Percentiles rank a stretch among this genome's conserved stretches.
These are phyloP conservation scores for Chiua sp. DNA, from an alignment of 1,284 basidiomycete species.

Conservation along the genomic window DNA sequence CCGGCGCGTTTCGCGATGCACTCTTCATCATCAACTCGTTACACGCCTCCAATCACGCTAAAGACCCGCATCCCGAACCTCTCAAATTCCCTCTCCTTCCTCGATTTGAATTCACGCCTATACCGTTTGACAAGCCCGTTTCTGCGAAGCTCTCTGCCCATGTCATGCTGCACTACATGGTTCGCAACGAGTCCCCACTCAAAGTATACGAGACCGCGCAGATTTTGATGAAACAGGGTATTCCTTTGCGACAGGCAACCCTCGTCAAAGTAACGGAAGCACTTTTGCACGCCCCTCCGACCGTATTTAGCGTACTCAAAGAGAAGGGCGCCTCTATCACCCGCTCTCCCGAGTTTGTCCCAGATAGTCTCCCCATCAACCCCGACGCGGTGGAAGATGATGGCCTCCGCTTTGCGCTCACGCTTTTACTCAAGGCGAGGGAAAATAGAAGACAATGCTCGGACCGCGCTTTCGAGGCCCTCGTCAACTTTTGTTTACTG, in stretches of 20 bases:
- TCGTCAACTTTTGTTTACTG: conserved; percentile 67
- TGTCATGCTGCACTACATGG: conserved; percentile 63
- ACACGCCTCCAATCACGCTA: conserved; percentile 44
- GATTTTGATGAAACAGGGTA: conserved; percentile 56
- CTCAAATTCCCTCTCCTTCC: conserved; percentile 33
- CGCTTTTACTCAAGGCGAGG: conserved; percentile 59
- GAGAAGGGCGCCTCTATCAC: conserved; percentile 22
- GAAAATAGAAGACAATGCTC: conserved; percentile 58
- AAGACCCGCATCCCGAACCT: conserved; percentile 15
- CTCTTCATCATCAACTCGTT: conserved; percentile 64
- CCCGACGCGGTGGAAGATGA: conserved; percentile 37
- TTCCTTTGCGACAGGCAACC: conserved; percentile 52
- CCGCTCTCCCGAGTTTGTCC: conserved; percentile 8
- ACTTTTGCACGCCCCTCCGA: conserved; percentile 36
- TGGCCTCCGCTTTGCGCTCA: conserved; percentile 54
- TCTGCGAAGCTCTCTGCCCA: conserved; percentile 66
- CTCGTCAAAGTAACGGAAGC: conserved; percentile 51
- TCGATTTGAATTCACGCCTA: conserved; percentile 42
- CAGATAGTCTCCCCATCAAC: conserved; percentile 21
- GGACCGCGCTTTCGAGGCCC: conserved; percentile 59
- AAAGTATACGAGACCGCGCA: conserved; percentile 56
- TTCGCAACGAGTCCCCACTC: conserved; percentile 53
- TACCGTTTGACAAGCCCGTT: conserved; percentile 54
- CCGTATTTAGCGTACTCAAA: conserved; percentile 32
- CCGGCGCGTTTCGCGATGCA: conserved; percentile 54